Evolutionary conservation across 495 filamentous ascomycete genomes (phyloP).

Genomic region (Neurospora sp.): DNA sequence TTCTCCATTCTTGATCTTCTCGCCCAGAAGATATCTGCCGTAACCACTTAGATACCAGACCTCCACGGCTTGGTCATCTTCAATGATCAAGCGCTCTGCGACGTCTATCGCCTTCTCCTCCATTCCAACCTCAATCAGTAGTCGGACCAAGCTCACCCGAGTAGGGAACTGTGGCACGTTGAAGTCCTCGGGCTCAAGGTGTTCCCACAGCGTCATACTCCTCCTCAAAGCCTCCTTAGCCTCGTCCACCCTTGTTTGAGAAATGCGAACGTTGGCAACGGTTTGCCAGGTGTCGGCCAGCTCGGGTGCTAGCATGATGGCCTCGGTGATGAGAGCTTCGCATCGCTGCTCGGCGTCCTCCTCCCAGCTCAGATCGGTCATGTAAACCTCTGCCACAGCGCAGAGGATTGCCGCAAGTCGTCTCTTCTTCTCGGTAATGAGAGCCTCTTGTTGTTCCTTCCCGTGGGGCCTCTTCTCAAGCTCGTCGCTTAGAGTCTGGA

Average conservation of each 20-base stretch:
- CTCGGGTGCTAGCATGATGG: constrained; percentile 62
- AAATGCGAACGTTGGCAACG: constrained; percentile 84
- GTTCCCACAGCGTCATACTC: constrained; percentile 71
- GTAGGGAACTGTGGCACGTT: constrained; percentile 73
- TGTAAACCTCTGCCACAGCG: constrained; percentile 87
- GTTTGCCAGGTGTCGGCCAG: constrained; percentile 84
- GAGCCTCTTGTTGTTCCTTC: constrained; percentile 32
- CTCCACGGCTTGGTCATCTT: constrained; percentile 90
- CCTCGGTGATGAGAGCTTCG: constrained; percentile 78
- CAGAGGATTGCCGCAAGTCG: constrained; percentile 83
- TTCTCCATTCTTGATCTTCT: constrained; percentile 45
- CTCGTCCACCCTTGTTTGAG: constrained; percentile 66
- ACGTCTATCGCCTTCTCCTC: constrained; percentile 76
- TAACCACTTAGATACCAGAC: constrained; percentile 96
- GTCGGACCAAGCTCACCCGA: constrained; percentile 68
- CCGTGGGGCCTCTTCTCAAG: constrained; percentile 20
- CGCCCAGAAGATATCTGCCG: constrained; percentile 69
- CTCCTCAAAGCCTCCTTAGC: constrained; percentile 65
- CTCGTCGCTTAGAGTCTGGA: constrained; percentile 40
- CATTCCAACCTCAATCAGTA: constrained; percentile 85
- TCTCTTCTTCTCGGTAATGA: constrained; percentile 56
- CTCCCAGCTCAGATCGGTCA: constrained; percentile 94
- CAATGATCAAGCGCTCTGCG: constrained; percentile 67
- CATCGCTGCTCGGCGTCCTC: constrained; percentile 77
- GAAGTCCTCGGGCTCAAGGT: constrained; percentile 53